phyloP scores from a whole-genome alignment of 768 basidiomycete species.

The Podaxis mareebaensis region DNA sequence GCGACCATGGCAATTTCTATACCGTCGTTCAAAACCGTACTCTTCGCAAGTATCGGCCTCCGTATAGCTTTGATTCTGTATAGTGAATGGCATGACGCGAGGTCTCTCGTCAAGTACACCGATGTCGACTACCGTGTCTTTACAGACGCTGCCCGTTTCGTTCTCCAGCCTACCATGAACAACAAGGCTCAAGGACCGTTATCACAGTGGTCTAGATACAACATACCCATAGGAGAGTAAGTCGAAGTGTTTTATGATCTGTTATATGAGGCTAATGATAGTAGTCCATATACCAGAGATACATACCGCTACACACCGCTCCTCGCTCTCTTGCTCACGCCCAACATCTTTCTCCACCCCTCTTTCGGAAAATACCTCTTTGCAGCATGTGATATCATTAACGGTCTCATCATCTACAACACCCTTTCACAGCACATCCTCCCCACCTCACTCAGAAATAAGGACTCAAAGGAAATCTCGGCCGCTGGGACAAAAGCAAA shows the following conservation, averaged over 20 bases:
- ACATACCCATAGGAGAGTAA: slow-evolving; percentile 69
- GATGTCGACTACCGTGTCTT: slow-evolving; percentile 97
- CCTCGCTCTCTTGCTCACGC: slow-evolving; percentile 77
- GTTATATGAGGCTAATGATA: neutral
- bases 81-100: slow-evolving; percentile 88
- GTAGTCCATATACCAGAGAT: slow-evolving; percentile 84
- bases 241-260: slow-evolving; percentile 30
- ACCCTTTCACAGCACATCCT: slow-evolving; percentile 56
- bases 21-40: slow-evolving; percentile 49
- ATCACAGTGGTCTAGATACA: slow-evolving; percentile 32
- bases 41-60: slow-evolving; percentile 56
- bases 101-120: slow-evolving; percentile 90
- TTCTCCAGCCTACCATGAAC: slow-evolving; percentile 46
- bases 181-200: slow-evolving; percentile 68
- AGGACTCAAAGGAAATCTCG: slow-evolving; percentile 13
- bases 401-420: slow-evolving; percentile 70
- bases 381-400: slow-evolving; percentile 77
- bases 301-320: slow-evolving; percentile 98
- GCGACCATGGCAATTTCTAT: slow-evolving; percentile 22
- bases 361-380: slow-evolving; percentile 93
- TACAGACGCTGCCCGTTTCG: slow-evolving; percentile 82
- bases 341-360: slow-evolving; percentile 78
- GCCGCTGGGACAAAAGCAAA: slow-evolving; percentile 20
- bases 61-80: slow-evolving; percentile 76
- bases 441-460: slow-evolving; percentile 23